These are phyloP conservation scores for Vanrija pseudolonga DNA, from an alignment of 1,284 basidiomycete species.

Conservation along the genomic window DNA sequence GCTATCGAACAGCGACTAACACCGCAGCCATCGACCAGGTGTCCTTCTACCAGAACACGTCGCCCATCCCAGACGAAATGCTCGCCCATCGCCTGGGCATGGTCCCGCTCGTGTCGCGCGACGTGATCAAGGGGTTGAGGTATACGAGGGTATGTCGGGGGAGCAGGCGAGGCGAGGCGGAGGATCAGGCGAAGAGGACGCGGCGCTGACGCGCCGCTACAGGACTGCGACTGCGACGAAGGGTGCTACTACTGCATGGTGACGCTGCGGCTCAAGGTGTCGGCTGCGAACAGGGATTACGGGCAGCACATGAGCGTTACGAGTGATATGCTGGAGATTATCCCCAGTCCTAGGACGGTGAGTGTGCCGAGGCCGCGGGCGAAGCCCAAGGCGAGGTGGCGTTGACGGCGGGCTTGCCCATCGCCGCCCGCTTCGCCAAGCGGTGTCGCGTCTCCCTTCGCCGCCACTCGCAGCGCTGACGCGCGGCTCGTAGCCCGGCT, in stretches of 20 bases:
- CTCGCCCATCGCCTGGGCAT: conserved; percentile 93
- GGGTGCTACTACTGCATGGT: conserved; percentile 51
- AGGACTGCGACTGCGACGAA: conserved; percentile 51
- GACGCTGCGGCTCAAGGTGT: conserved; percentile 41
- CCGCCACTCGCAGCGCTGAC: no score
- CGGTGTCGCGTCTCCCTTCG: no score
- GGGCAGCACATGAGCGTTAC: conserved; percentile 41
- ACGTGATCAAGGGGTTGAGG: conserved; percentile 78
- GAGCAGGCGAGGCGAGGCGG: no score
- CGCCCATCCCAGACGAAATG: conserved; percentile 95
- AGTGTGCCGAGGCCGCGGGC: no score
- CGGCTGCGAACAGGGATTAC: conserved; percentile 17
- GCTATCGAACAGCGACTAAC: background rate
- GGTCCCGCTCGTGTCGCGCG: conserved; percentile 81
- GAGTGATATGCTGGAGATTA: conserved; percentile 46
- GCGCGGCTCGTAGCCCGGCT: conserved; percentile 14
- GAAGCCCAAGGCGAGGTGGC: background rate
- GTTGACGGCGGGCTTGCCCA: no score
- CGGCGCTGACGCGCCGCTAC: background rate
- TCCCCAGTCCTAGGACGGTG: conserved; percentile 31
- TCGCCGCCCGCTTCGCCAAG: background rate
- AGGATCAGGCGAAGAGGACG: no score
- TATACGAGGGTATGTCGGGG: conserved; percentile 48
- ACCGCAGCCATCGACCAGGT: conserved; percentile 89
- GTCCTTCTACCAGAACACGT: conserved; percentile 85